Base-by-base conservation (phyloP, 441 rosid genomes). In the Adansonia gregorii region DNA sequence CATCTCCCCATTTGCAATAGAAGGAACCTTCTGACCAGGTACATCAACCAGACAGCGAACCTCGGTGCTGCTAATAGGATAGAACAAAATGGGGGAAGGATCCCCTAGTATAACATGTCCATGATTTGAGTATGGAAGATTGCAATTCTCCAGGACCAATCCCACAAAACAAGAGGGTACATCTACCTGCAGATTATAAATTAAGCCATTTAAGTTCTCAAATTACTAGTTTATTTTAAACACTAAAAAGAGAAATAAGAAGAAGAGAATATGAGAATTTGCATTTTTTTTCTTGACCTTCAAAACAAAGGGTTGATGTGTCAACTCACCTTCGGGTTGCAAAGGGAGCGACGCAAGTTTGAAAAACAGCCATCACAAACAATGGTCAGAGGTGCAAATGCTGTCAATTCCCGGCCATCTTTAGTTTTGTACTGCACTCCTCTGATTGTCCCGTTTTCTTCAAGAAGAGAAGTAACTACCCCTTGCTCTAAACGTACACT, bases 21-120 rank as follows among this genome's bases (percentile, higher is more conserved):
- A 76, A 76, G 79, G 79, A 55, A 76, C 74, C 56, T 76, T 76
- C 56, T 76, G 79, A 24, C 79, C 79, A 24, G 79, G 78, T 10
- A 75, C 72, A 65, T 75, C 78, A 52, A 75, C 78, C 8, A 75
- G 72, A 20, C 78, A 75, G 27, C 79, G 79, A 43, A 76, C 67
- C 52, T 76, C 79, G 2, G 67, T 55, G 67, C 79, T 67, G 69
- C 79, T 76, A 49, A 76, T 76, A 41, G 73, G 79, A 67, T 76
- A 76, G 58, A 76, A 67, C 79, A 76, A 56, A 58, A 76, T 76
- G 67, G 79, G 79, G 43, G 79, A 67, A 20, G 74, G 79, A 56
- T 76, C 79, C 24, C 58, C 79, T 45, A 76, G 66, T 56, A 76
- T 43, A 68, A 76, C 74, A 76, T 76, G 73, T 46, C 74, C 79